Percentiles rank a stretch among this genome's conserved stretches.
phyloP scores from a whole-genome alignment of 108 stramenopile species.

The Stephanodiscus triporus region DNA sequence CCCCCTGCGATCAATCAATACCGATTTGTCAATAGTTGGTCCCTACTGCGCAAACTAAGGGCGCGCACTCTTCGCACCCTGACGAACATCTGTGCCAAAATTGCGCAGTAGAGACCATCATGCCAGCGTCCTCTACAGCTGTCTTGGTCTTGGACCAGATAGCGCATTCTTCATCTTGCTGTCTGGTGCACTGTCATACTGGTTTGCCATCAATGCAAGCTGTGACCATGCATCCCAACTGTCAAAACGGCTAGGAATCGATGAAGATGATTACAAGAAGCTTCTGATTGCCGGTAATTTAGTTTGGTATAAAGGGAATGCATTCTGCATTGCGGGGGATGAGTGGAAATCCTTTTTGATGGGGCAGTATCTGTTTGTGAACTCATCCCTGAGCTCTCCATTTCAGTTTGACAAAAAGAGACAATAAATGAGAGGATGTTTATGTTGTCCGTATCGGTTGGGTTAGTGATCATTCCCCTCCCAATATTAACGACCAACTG shows the following conservation, averaged over 20 bases:
- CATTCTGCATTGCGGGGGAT: neutral
- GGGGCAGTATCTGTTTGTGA: neutral
- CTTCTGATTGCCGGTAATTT: neutral
- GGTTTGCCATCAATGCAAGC: neutral
- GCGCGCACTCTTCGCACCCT: too few relatives aligned
- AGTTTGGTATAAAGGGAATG: neutral
- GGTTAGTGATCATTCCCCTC: neutral
- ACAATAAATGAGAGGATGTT: neutral
- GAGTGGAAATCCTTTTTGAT: neutral
- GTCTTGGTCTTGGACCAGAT: too few relatives aligned
- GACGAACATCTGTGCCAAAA: too few relatives aligned
- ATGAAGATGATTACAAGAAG: neutral
- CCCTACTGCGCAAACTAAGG: too few relatives aligned
- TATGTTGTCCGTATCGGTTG: constrained; percentile 4
- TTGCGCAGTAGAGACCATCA: too few relatives aligned
- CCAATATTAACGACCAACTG: neutral
- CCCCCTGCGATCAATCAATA: too few relatives aligned
- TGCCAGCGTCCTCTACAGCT: too few relatives aligned
- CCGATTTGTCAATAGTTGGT: too few relatives aligned
- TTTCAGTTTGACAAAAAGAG: constrained; percentile 1
- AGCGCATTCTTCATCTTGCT: too few relatives aligned
- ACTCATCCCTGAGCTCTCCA: neutral
- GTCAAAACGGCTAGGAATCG: neutral
- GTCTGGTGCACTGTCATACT: neutral
- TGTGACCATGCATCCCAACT: neutral